Evolutionary conservation across 2,329 filamentous ascomycete genomes (phyloP), one percentile per base, ranked within the genome.

Genomic region (Ophiostoma sp.): DNA sequence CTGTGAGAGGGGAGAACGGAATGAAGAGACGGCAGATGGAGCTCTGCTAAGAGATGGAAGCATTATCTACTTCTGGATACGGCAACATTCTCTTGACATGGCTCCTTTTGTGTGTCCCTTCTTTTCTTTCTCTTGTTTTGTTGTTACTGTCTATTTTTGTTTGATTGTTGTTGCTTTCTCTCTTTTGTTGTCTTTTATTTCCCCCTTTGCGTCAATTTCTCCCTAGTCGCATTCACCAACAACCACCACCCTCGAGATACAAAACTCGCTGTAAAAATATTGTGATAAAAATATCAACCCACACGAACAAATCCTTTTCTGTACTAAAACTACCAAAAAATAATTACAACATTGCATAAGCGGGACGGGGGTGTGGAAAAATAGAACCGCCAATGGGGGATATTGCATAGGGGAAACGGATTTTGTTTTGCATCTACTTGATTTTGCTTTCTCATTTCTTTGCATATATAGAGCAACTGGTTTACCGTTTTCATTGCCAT

Each of bases 261-360:
- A 11, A 57, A 15, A 57, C 68, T 57, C 68, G 50, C 68, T 70
- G 68, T 70, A 70, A 70, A 70, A 70, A 15, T 70, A 70, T 45
- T 70, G 33, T 59, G 50, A 70, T 57, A 42, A 70, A 70, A 55
- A 69, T 33, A 57, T 15, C 50, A 55, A 52, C 50, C 50, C 50
- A 25, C 6, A 31, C 12, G 50, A 42, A 70, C 9, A 22, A 42
- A 15, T 22, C 19, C 33, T 48, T 42, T 48, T 48, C 31, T 55
- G 48, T 55, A 69, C 28, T 15, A 22, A 33, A 39, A 25, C 6
- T 66, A 36, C 8, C 0, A 63, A 36, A 64, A 64, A 42, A 15
- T 7, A 42, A 66, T 28, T n/a, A 66, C 36, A 42, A n/a, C 8
- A 33, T 33, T 50, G 42, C 63, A 68, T 68, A 22, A 31, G 39